Evolutionary conservation across 1,284 basidiomycete genomes (phyloP), one percentile per base, ranked within the genome.

Genomic region (Mycosarcoma maydis): DNA sequence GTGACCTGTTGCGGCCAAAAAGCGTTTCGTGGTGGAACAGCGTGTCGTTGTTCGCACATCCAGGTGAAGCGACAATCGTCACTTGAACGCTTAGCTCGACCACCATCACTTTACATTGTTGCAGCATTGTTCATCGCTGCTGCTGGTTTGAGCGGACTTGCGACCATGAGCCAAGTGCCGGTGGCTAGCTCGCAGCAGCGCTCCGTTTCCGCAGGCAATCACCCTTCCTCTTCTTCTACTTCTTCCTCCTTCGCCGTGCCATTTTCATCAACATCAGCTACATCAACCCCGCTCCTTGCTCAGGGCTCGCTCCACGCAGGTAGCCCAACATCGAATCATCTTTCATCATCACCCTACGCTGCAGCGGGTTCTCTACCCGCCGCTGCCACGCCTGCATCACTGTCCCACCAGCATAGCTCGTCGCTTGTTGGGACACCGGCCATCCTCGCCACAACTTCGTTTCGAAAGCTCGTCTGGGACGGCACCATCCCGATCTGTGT

Each of bases 401-500:
- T 26, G 34, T 44, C 42, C 3, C 45, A 59, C 10, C 46, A 45
- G 9, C 29, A 30, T 13, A 23, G 22, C 48, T 43, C 44, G 1
- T 20, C 45, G 7, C 19, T 24, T 7, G 23, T 20, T 9, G 8
- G 30, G 1, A 6, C 51, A 5, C 44, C 36, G 1, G 19, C 51
- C 27, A 17, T 36, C 19, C 56, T 54, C 14, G 33, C 52, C 3
- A 70, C 58, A 19, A 26, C 57, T 1, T 30, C 37, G 0, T 73
- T 75, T 26, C 42, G 74, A 16, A 38, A 60, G 17, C 57, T 74
- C n/a, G 58, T 75, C 9, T 77, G 74, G 72, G 50, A 59, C 27
- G 67, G 72, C n/a, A 57, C 70, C 2, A 60, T 77, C 20, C 75
- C 75, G 22, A 60, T 77, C 16, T 68, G 65, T 26, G 58, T 77